Base-by-base conservation (phyloP, 441 rosid genomes). In the Pelargonium australe region DNA sequence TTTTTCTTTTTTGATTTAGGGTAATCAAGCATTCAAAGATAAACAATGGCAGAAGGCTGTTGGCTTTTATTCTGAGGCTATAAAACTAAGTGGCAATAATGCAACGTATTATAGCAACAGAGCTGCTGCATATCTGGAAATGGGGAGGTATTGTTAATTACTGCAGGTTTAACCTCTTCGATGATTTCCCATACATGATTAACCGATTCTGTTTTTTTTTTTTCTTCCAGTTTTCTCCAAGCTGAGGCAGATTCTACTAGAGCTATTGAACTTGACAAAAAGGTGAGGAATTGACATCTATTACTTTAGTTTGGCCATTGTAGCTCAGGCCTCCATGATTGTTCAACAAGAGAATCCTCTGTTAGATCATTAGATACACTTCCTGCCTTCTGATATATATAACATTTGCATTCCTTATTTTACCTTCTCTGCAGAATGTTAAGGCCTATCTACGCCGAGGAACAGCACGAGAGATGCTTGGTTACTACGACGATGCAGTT, bases 401-500 rank as follows among this genome's bases (percentile, higher is more conserved):
- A 53, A 49, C 63, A 49, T 7, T 9, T 2, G 1, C 2, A 70
- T 0, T 5, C n/a, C 37, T 64, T 10, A 34, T 16, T 76, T 69
- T 10, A 1, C 5, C 7, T 65, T n/a, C 31, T 67, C 14, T 72
- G 34, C 86, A 92, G 97, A 89, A 89, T 66, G 89, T 91, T 47
- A 95, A 95, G 82, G 91, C 99, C 58, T 91, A 87, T 81, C 78
- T 95, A 66, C 82, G 98, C 65, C 87, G 99, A 87, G 99, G 95
- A 78, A 95, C 98, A 19, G 96, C 99, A 13, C 82, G 96, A 77
- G 99, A 95, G 78, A 90, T 86, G 95, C 83, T 90, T 62, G 81
- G 95, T 70, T 83, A 75, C 73, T 81, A 74, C 69, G 86, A 87
- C 82, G 96, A 85, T 68, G 99, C 99, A 67, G 80, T 88, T 66